Conservation (phyloP, 2,329 filamentous ascomycete genomes). For the Emergomyces orientalis region DNA sequence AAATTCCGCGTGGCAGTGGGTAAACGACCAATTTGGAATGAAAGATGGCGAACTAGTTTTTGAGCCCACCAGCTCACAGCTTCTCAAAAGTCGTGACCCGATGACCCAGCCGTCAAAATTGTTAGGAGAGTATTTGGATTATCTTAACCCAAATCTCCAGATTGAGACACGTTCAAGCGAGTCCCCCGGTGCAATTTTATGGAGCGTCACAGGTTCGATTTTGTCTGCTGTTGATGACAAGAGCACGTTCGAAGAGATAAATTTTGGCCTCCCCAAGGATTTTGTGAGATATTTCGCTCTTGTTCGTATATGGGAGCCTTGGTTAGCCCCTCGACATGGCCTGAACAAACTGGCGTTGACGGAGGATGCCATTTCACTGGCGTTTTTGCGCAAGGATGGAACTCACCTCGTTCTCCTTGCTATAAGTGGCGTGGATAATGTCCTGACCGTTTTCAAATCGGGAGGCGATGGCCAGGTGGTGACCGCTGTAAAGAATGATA, state of each 20-base stretch:
- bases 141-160: slow-evolving; percentile 27
- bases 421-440: slow-evolving; percentile 62
- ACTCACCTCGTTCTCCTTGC: slow-evolving; percentile 68
- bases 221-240: slow-evolving; percentile 45
- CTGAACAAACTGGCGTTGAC: slow-evolving; percentile 56
- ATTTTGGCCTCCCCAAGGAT: slow-evolving; percentile 56
- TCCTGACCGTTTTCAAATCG: slow-evolving; percentile 60
- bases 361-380: slow-evolving; percentile 67
- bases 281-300: slow-evolving; percentile 70
- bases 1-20: slow-evolving; percentile 36
- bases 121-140: slow-evolving; percentile 27
- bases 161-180: slow-evolving; percentile 32
- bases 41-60: slow-evolving; percentile 37
- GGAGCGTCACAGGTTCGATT: slow-evolving; percentile 49
- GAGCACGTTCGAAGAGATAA: slow-evolving; percentile 40
- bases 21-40: slow-evolving; percentile 32
- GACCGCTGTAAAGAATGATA: slow-evolving; percentile 65
- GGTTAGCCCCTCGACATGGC: slow-evolving; percentile 84
- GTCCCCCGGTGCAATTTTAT: slow-evolving; percentile 33
- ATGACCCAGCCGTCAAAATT: slow-evolving; percentile 11
- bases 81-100: slow-evolving; percentile 3
- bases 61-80: slow-evolving; percentile 19
- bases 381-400: slow-evolving; percentile 64
- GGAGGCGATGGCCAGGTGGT: slow-evolving; percentile 56
- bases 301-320: slow-evolving; percentile 69